These are phyloP conservation scores for Plantago elongata DNA, from an alignment of 257 asterid species.

Conservation along the genomic window DNA sequence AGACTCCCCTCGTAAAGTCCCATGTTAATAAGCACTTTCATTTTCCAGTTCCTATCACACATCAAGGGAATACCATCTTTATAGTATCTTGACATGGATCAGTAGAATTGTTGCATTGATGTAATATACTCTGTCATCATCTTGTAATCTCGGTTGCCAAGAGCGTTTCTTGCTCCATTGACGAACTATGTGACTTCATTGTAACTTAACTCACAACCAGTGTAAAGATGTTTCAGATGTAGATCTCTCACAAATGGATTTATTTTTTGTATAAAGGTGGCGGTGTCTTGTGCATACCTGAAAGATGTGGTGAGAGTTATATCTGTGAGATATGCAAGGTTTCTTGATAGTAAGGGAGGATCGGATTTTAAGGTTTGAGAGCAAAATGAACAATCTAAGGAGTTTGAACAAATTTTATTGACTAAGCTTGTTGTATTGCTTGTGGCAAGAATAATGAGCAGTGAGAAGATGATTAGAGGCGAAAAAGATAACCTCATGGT, in stretches of 20 bases:
- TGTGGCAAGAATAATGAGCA: neutral
- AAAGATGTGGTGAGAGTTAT: slow-evolving; percentile 9
- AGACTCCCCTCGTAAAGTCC: slow-evolving; percentile 14
- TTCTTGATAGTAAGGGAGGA: neutral
- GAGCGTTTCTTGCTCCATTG: neutral
- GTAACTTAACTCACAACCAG: slow-evolving; percentile 3
- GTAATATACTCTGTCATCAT: neutral
- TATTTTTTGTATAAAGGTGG: neutral
- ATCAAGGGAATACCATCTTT: neutral
- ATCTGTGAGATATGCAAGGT: slow-evolving; percentile 14
- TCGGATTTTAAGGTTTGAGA: neutral
- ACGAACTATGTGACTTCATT: neutral
- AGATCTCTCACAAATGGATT: neutral
- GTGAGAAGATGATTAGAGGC: neutral
- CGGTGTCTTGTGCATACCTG: slow-evolving; percentile 2
- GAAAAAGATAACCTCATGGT: too few species aligned
- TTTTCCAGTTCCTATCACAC: slow-evolving; percentile 6
- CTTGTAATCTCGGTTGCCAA: neutral
- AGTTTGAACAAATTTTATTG: slow-evolving; percentile 4
- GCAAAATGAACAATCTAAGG: slow-evolving; percentile 18
- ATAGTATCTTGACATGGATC: slow-evolving; percentile 5
- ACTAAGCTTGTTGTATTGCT: neutral
- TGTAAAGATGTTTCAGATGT: neutral
- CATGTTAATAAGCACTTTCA: slow-evolving; percentile 11
- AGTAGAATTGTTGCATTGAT: neutral